Conservation (phyloP, 169 alveolate genomes). For the Miamiensis avidus region DNA sequence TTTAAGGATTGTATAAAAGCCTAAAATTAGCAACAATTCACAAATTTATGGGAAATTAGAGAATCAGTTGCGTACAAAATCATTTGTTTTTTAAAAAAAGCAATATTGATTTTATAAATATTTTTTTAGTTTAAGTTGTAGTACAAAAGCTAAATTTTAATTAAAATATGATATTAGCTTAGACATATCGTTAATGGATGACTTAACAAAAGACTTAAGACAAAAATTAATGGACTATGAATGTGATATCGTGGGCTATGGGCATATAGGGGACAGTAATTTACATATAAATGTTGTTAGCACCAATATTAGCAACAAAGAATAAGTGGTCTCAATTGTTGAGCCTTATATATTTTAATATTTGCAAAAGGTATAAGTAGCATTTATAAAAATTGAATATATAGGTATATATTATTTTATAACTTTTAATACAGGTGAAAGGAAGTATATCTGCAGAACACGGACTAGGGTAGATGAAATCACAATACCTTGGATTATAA, state of each 20-base stretch:
- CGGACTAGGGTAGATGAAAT: conserved; percentile 74
- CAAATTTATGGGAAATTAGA: not conserved
- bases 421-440: conserved; percentile 18
- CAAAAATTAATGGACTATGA: not conserved
- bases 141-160: conserved; percentile 59
- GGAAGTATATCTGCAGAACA: conserved; percentile 87
- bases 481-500: conserved; percentile 36
- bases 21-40: not conserved
- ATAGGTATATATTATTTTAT: not conserved
- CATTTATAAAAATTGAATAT: too few species aligned
- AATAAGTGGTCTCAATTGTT: conserved; percentile 22
- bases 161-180: conserved; percentile 18
- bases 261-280: conserved; percentile 89
- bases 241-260: conserved; percentile 54
- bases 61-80: not conserved
- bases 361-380: not conserved
- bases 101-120: not conserved
- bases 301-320: not conserved
- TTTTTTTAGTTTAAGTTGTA: conserved; percentile 19
- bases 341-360: conserved; percentile 63
- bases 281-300: conserved; percentile 69
- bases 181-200: conserved; percentile 20
- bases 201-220: conserved; percentile 4
- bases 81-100: too few species aligned
- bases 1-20: not conserved